Conservation (phyloP, 148 eudicot species). For the Vaccinium macrocarpon region DNA sequence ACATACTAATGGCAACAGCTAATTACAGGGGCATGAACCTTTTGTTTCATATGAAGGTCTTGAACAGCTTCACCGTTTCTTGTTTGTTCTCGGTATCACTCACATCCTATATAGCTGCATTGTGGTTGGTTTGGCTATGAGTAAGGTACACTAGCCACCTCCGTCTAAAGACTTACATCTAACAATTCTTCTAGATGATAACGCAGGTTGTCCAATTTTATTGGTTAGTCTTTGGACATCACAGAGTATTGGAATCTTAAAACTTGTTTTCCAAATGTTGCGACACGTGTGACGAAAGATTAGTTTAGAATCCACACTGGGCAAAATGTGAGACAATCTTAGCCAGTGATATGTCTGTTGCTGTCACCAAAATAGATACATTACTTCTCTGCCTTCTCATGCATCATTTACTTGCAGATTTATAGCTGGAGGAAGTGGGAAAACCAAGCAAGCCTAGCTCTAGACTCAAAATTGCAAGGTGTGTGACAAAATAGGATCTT, state of each 20-base stretch:
- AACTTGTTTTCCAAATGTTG: background rate
- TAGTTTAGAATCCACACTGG: background rate
- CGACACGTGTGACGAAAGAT: background rate
- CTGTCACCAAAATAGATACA: background rate
- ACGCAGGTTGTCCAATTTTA: background rate
- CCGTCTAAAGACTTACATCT: background rate
- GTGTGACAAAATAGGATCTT: background rate
- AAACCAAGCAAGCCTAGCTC: slow-evolving; percentile 55
- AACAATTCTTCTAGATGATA: background rate
- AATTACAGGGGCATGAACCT: slow-evolving; percentile 85
- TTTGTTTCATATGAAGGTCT: slow-evolving; percentile 95
- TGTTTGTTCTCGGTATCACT: slow-evolving; percentile 96
- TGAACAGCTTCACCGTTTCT: slow-evolving; percentile 93
- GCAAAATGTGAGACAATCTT: background rate
- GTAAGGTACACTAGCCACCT: slow-evolving; percentile 53
- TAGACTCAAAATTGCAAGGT: slow-evolving; percentile 64
- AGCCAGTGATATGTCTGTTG: background rate
- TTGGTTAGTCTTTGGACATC: background rate
- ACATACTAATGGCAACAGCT: background rate
- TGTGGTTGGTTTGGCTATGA: slow-evolving; percentile 85
- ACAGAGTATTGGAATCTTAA: background rate
- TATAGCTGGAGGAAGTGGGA: slow-evolving; percentile 99
- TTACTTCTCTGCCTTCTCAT: background rate
- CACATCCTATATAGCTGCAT: slow-evolving; percentile 87
- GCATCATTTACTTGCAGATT: slow-evolving; percentile 43